Base-by-base conservation (phyloP, 1,284 basidiomycete genomes). In the Ganoderma leucocontextum region DNA sequence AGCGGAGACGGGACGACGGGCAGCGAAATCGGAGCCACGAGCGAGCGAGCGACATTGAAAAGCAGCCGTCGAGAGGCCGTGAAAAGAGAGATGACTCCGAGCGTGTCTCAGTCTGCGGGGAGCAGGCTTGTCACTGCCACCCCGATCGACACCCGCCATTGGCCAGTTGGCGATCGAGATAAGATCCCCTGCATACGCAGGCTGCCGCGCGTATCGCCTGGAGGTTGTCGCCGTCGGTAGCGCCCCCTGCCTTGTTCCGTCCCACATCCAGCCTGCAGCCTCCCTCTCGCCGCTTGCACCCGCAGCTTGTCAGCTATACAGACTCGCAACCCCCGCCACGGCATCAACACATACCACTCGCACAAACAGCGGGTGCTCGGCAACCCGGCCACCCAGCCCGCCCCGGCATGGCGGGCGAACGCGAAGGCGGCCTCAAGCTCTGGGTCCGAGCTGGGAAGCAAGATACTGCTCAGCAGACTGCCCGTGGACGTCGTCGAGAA, bases 401-500 rank as follows among this genome's bases (percentile, higher is more conserved):
- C 86, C 0, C 91, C 90, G 4, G 88, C 90, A 25, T 92, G 90
- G 90, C 81, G 84, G 52, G 73, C 73, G 53, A 80, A 81, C 53
- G 72, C 77, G 74, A 72, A 82, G 35, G 60, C 73, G 75, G 70
- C 80, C 68, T 68, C 80, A 72, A 62, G 78, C 78, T 70, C 79
- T 38, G 70, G 71, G 10, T 73, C 76, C 3, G 77, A 77, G 12
- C 66, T 68, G n/a, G 90, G 89, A 5, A 91, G 90, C 79, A 92
- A 89, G 77, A 91, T 94, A 22, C 80, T 94, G 58, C 77, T 93
- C 65, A 91, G 88, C 70, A 84, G 83, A 70, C 80, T 94, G n/a
- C 92, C 92, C 0, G 72, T 81, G 41, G 91, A 94, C 77, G 92
- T 94, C 8, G 83, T 82, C 12, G 88, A 91, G 68, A 82, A 82